These are phyloP conservation scores for Aspergillus intermedius DNA, from an alignment of 2,329 filamentous ascomycete species.

Conservation along the genomic window DNA sequence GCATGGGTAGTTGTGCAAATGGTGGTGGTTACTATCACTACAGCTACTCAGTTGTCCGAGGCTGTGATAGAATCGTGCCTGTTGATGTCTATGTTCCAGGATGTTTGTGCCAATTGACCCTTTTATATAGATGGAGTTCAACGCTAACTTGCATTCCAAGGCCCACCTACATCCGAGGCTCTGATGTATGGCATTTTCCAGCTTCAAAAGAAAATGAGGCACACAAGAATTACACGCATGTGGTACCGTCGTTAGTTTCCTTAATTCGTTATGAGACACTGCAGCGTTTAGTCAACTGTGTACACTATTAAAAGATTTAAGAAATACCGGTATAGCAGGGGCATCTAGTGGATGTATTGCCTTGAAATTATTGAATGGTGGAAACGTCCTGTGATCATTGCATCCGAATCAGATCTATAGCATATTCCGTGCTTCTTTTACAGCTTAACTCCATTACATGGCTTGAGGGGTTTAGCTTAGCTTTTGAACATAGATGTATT, in stretches of 20 bases:
- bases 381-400: too few species aligned
- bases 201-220: constrained; percentile 70
- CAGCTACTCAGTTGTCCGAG: constrained; percentile 70
- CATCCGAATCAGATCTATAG: too few species aligned
- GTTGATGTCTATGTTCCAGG: constrained; percentile 81
- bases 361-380: too few species aligned
- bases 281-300: too few species aligned
- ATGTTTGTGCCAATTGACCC: constrained; percentile 50
- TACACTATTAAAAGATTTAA: too few species aligned
- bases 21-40: constrained; percentile 86
- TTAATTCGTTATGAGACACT: background rate
- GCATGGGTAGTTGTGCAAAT: constrained; percentile 81
- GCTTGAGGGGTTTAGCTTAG: too few species aligned
- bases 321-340: too few species aligned
- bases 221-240: constrained; percentile 50
- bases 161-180: constrained; percentile 50
- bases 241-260: constrained; percentile 47
- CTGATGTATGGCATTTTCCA: constrained; percentile 66
- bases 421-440: background rate
- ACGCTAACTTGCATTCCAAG: constrained; percentile 19
- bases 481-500: background rate
- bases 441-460: background rate
- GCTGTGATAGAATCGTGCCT: constrained; percentile 74
- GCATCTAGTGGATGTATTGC: too few species aligned
- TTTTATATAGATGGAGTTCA: background rate